Conservation (phyloP, 345 rosid genomes). For the Moricandia arvensis region DNA sequence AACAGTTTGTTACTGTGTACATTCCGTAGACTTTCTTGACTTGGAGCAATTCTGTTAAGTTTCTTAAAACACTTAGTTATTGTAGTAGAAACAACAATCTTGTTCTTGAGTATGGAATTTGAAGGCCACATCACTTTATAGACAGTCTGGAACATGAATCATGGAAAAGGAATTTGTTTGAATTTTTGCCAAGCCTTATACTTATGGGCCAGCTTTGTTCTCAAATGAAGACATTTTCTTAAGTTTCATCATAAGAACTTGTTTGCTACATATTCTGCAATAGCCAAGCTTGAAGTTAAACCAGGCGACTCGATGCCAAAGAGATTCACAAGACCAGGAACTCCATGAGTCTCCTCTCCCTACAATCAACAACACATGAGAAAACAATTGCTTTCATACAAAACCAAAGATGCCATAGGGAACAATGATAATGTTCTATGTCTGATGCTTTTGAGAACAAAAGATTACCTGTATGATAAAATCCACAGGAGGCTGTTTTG, state of each 20-base stretch:
- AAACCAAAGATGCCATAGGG: background rate
- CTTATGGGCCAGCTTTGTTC: background rate
- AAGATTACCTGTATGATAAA: conserved; percentile 73
- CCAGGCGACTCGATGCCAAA: conserved; percentile 97
- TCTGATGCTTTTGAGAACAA: background rate
- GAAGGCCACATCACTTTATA: conserved; percentile 6
- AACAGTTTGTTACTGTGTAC: conserved; percentile 39
- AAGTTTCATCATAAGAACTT: conserved; percentile 41
- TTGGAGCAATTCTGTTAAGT: conserved; percentile 34
- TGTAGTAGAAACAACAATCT: conserved; percentile 1
- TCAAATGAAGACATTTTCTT: background rate
- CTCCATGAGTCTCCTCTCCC: conserved; percentile 82
- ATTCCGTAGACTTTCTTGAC: conserved; percentile 13
- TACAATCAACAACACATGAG: conserved; percentile 31
- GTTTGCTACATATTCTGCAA: conserved; percentile 71
- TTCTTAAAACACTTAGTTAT: conserved; percentile 10
- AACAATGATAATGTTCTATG: background rate
- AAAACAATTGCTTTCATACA: conserved; percentile 20
- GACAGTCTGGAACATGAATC: background rate
- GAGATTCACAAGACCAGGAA: conserved; percentile 85
- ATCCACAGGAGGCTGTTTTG: conserved; percentile 61
- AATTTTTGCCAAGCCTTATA: background rate
- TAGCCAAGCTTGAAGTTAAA: conserved; percentile 86
- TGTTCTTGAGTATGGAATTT: background rate
- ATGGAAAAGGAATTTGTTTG: conserved; percentile 1